Base-by-base conservation (phyloP, 2,329 filamentous ascomycete species). In the Bipolaris victoriae region DNA sequence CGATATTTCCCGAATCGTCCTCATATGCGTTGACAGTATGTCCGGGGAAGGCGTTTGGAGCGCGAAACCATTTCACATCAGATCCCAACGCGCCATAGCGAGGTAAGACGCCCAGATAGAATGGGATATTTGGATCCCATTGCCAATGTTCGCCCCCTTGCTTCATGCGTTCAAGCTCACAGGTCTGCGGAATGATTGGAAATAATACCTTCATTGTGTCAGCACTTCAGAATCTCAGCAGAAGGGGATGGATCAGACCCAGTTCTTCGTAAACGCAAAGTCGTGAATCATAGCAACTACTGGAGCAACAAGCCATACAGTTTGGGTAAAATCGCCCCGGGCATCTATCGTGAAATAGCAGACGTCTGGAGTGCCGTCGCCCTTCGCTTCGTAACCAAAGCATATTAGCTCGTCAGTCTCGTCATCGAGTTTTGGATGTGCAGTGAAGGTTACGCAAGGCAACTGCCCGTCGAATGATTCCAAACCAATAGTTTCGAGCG, bases 251-350 rank as follows among this genome's bases (percentile, higher is more conserved):
- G 2, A 46, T 62, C 40, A 53, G 40, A 68, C 49, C 52, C 55
- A 79, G 43, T 80, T 79, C 5, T 79, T 68, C 0, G 77, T 80
- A 1, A 79, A 69, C 0, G 71, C 77, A 51, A 76, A 77, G 49
- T 81, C 78, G 63, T 80, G 79, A 33, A 80, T 79, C 74, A 79
- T 76, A 0, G 66, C 77, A 2, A 68, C 67, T 1, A 76, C 69
- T 1, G 77, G 78, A 0, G 72, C 62, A 7, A 74, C 62, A 15
- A 78, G 45, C 76, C 77, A 79, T 2, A 71, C 62, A 0, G 58
- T 63, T 45, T 79, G 67, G 0, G 60, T 67, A 5, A 75, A 65
- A 13, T 64, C 68, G 7, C 78, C 76, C 31, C 66, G 61, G 0
- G 66, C 49, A 10, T 57, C 55, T 18, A 80, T 56, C 5, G 52